Conservation (phyloP, 2,329 filamentous ascomycete species). For the Pseudogymnoascus sp. region DNA sequence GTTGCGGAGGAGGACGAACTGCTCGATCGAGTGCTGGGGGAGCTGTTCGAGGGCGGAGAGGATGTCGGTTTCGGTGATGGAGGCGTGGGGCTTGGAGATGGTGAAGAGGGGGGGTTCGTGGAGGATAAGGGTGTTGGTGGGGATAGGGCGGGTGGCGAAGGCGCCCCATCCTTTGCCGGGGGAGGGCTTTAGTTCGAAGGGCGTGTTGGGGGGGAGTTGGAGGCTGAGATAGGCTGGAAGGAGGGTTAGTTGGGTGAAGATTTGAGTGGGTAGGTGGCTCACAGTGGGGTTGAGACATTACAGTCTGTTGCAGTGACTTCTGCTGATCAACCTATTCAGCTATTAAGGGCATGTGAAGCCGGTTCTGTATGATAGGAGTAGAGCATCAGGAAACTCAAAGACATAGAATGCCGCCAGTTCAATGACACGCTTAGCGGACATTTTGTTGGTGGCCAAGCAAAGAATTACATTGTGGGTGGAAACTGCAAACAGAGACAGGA, state of each 20-base stretch:
- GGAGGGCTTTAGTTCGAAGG: background rate
- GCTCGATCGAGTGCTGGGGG: background rate
- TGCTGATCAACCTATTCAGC: background rate
- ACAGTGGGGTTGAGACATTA: background rate
- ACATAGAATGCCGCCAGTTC: background rate
- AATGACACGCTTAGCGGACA: background rate
- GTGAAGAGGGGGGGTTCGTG: background rate
- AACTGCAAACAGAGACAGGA: background rate
- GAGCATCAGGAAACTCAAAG: background rate
- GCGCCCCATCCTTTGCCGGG: background rate
- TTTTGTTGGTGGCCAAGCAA: background rate
- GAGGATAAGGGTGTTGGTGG: background rate
- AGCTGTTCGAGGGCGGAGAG: background rate
- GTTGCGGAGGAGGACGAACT: background rate
- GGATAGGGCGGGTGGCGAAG: background rate
- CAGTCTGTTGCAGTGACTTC: background rate
- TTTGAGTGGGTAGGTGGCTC: background rate
- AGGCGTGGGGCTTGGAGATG: background rate
- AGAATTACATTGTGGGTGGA: background rate
- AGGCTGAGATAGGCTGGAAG: background rate
- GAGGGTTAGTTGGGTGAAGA: background rate
- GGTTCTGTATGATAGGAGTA: background rate
- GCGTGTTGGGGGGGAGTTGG: background rate
- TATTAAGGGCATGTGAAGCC: background rate
- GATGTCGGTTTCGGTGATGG: background rate